Conservation (phyloP, 805 yeast species). For the Candida peoriensis region DNA sequence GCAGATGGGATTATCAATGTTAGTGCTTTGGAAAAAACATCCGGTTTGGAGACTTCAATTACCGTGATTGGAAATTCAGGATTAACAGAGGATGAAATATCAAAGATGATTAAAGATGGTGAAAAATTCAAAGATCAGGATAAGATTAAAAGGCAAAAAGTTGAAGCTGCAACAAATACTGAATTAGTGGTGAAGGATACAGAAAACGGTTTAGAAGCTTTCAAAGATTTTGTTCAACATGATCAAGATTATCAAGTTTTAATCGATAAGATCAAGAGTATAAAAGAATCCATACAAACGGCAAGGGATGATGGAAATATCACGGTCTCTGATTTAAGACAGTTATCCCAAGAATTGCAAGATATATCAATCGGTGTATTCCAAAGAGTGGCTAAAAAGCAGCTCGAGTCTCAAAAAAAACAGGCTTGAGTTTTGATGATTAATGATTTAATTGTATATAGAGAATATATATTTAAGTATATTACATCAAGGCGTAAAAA, state of each 20-base stretch:
- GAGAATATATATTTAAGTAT: too few species aligned
- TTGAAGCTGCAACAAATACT: conserved; percentile 73
- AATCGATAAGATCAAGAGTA: conserved; percentile 41
- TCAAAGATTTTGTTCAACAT: conserved; percentile 40
- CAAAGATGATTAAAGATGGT: conserved; percentile 60
- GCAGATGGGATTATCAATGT: conserved; percentile 83
- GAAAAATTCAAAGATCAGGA: conserved; percentile 57
- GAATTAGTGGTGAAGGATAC: conserved; percentile 83
- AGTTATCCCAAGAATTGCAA: conserved; percentile 72
- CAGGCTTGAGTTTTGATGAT: too few species aligned
- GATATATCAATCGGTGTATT: conserved; percentile 70
- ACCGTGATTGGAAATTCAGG: conserved; percentile 70
- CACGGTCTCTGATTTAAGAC: conserved; percentile 55
- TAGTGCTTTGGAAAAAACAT: conserved; percentile 73
- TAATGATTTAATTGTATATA: neutral
- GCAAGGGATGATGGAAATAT: conserved; percentile 59
- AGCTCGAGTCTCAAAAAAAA: conserved; percentile 7
- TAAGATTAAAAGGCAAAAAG: conserved; percentile 50
- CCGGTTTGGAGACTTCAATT: conserved; percentile 72
- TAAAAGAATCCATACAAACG: conserved; percentile 63
- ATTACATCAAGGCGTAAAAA: neutral
- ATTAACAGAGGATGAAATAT: conserved; percentile 62
- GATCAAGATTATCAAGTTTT: conserved; percentile 49
- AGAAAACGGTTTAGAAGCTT: conserved; percentile 76
- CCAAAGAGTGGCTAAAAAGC: conserved; percentile 34